These are phyloP conservation scores for Shiraia bambusicola DNA, from an alignment of 2,329 filamentous ascomycete species.

Conservation along the genomic window DNA sequence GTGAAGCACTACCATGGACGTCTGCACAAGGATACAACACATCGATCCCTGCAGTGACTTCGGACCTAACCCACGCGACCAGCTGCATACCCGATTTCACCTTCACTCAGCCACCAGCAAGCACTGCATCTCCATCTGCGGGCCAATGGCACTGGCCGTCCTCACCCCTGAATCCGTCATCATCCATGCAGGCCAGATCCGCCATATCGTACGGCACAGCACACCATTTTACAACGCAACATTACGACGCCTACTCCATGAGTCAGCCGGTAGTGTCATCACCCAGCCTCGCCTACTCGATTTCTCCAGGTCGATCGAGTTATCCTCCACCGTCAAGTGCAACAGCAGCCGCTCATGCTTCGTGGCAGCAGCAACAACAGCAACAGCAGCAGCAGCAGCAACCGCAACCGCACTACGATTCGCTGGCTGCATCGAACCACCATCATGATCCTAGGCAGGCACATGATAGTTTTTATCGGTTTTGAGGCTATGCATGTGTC, in stretches of 20 bases:
- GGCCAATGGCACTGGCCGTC: conserved; percentile 21
- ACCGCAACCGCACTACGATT: conserved; percentile 8
- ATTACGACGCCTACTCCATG: conserved; percentile 19
- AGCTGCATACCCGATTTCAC: conserved; percentile 8
- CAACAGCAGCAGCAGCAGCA: conserved; percentile 13
- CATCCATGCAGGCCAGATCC: conserved; percentile 18
- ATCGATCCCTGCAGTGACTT: conserved; percentile 9
- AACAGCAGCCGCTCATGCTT: conserved; percentile 7
- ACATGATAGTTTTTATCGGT: conserved; percentile 20
- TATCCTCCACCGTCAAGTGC: conserved; percentile 13
- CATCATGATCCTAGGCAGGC: conserved; percentile 24
- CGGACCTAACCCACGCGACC: conserved; percentile 11
- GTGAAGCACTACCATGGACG: conserved; percentile 26
- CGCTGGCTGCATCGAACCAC: conserved; percentile 13
- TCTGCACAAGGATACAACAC: conserved; percentile 22
- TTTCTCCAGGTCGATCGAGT: conserved; percentile 10
- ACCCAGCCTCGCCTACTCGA: conserved; percentile 15
- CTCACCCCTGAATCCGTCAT: conserved; percentile 18
- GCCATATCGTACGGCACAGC: conserved; percentile 8
- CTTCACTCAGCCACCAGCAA: conserved; percentile 16
- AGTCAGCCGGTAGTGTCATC: conserved; percentile 16
- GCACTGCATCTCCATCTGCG: conserved; percentile 7
- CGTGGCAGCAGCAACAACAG: conserved; percentile 13
- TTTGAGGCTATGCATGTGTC: conserved; percentile 22
- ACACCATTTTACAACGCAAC: conserved; percentile 6